phyloP scores from a whole-genome alignment of 2,329 filamentous ascomycete genomes.

The Mollisiaceae sp. region DNA sequence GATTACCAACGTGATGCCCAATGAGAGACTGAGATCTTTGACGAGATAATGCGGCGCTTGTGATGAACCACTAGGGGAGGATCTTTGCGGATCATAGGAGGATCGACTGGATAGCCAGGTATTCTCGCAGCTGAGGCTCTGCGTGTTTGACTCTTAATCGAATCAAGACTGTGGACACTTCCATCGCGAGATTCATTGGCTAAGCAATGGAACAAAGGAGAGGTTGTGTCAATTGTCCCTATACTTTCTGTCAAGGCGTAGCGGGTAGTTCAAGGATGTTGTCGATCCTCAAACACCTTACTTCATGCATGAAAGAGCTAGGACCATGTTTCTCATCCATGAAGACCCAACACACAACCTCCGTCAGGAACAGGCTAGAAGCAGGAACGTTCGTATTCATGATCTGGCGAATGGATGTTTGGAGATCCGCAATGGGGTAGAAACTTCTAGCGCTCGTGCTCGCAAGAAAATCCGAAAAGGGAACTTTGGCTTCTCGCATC shows the following conservation, averaged over 20 bases:
- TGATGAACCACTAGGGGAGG: slow-evolving; percentile 15
- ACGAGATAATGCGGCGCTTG: slow-evolving; percentile 14
- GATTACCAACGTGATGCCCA: slow-evolving; percentile 9
- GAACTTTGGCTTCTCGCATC: slow-evolving; percentile 23
- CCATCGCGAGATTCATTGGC: slow-evolving; percentile 28
- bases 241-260: neutral
- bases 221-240: slow-evolving; percentile 16
- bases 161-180: slow-evolving; percentile 4
- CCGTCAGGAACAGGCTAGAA: neutral
- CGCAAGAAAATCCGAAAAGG: slow-evolving; percentile 15
- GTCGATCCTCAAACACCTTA: slow-evolving; percentile 35
- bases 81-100: slow-evolving; percentile 25
- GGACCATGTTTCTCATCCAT: slow-evolving; percentile 7
- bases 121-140: slow-evolving; percentile 34
- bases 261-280: slow-evolving; percentile 19
- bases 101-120: neutral
- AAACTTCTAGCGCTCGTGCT: slow-evolving; percentile 24
- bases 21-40: neutral
- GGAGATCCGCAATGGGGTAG: neutral
- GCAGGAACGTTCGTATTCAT: neutral
- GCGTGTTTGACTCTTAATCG: slow-evolving; percentile 34
- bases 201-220: slow-evolving; percentile 17
- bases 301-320: slow-evolving; percentile 20
- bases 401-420: slow-evolving; percentile 3
- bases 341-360: slow-evolving; percentile 4